phyloP scores from a whole-genome alignment of 2,329 filamentous ascomycete genomes.

The Nannizziopsis barbatae region DNA sequence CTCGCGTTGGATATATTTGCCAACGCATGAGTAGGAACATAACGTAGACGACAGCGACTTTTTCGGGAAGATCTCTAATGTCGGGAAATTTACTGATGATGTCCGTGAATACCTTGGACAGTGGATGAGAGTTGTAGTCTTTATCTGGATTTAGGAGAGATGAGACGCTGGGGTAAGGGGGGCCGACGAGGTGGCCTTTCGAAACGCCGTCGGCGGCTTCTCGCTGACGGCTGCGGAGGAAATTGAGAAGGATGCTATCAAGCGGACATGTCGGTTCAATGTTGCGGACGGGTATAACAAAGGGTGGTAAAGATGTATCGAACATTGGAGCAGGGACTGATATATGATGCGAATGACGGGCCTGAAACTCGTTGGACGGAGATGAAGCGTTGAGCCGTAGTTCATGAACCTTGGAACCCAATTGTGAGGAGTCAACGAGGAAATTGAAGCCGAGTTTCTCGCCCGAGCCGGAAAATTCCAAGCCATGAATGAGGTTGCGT shows the following conservation, averaged over 20 bases:
- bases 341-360: conserved; percentile 19
- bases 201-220: conserved; percentile 57
- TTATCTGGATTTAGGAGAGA: conserved; percentile 63
- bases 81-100: conserved; percentile 75
- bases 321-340: conserved; percentile 1
- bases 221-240: conserved; percentile 56
- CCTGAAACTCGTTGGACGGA: conserved; percentile 17
- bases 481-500: conserved; percentile 40
- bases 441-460: conserved; percentile 65
- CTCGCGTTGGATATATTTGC: conserved; percentile 66
- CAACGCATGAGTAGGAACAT: conserved; percentile 85
- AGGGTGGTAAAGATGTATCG: conserved; percentile 23
- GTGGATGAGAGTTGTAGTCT: conserved; percentile 55
- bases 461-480: conserved; percentile 46
- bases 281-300: conserved; percentile 45
- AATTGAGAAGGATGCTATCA: conserved; percentile 69
- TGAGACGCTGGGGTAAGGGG: conserved; percentile 67
- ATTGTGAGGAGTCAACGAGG: conserved; percentile 50
- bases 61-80: conserved; percentile 66
- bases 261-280: conserved; percentile 61
- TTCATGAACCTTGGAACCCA: conserved; percentile 43
- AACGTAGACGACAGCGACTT: conserved; percentile 67
- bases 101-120: conserved; percentile 77
- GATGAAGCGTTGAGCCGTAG: conserved; percentile 24
- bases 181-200: conserved; percentile 57